These are phyloP conservation scores for Thielaviopsis populi DNA, from an alignment of 2,329 filamentous ascomycete species.

Conservation along the genomic window DNA sequence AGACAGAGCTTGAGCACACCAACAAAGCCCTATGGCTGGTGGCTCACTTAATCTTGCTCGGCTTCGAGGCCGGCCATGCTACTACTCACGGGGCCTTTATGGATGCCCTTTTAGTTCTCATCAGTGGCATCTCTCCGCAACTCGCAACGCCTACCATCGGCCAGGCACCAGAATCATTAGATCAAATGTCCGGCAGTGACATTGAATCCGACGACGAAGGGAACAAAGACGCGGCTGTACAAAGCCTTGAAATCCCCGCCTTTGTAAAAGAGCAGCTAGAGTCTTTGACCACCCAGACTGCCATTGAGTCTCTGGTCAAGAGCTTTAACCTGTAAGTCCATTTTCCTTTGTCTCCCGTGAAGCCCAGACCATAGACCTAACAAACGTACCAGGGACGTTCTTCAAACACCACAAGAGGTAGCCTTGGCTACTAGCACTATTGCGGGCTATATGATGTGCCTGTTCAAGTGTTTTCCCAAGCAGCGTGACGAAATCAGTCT, in stretches of 20 bases:
- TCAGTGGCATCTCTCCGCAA: neutral
- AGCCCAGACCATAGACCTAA: neutral
- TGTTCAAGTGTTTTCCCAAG: conserved; percentile 71
- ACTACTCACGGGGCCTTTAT: neutral
- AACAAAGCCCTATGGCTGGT: conserved; percentile 46
- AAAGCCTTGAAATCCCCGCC: neutral
- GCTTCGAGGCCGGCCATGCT: conserved; percentile 23
- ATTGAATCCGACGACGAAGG: neutral
- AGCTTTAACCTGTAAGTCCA: conserved; percentile 6
- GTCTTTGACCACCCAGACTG: conserved; percentile 7
- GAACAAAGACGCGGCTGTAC: neutral
- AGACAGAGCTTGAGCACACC: conserved; percentile 22
- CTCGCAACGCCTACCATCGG: neutral
- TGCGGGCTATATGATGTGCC: conserved; percentile 71
- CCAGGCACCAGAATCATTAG: neutral
- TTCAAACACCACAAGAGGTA: conserved; percentile 32
- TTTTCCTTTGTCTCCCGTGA: neutral
- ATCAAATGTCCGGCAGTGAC: neutral
- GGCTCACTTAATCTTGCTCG: conserved; percentile 49
- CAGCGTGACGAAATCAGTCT: conserved; percentile 81
- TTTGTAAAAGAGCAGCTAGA: conserved; percentile 5
- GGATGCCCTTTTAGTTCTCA: neutral
- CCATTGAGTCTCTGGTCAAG: conserved; percentile 8
- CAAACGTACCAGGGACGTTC: neutral
- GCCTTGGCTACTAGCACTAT: conserved; percentile 31